A percentile compares a stretch with the other conserved stretches of the same genome.
phyloP scores from a whole-genome alignment of 2,329 filamentous ascomycete species.

The Acarospora socialis region DNA sequence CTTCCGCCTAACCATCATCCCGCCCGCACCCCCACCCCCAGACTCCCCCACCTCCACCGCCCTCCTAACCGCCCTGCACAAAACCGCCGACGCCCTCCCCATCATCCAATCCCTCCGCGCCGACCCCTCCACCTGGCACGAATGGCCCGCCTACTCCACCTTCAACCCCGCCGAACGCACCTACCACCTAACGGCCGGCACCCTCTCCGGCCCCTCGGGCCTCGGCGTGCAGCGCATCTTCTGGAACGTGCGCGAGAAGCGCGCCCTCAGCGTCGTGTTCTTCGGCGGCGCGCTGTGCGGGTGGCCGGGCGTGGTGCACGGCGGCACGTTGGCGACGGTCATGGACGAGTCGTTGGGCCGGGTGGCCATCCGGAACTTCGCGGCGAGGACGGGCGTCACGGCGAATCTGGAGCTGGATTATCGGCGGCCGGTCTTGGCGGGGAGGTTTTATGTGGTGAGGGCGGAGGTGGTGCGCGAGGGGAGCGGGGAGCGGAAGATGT shows the following conservation, averaged over 20 bases:
- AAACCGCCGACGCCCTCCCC: conserved; percentile 32
- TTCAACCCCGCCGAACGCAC: no score
- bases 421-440: conserved; percentile 43
- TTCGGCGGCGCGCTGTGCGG: conserved; percentile 51
- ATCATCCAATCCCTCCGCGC: conserved; percentile 33
- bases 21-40: conserved; percentile 28
- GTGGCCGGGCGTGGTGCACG: conserved; percentile 60
- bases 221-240: conserved; percentile 44
- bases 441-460: conserved; percentile 50
- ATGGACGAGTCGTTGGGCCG: conserved; percentile 57
- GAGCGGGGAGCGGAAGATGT: conserved; percentile 47
- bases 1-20: conserved; percentile 28
- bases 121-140: conserved; percentile 21
- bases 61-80: conserved; percentile 28
- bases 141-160: conserved; percentile 1
- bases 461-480: conserved; percentile 36
- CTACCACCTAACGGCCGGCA: no score
- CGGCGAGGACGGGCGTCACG: conserved; percentile 37
- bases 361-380: conserved; percentile 39
- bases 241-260: conserved; percentile 43
- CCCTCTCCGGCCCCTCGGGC: no score
- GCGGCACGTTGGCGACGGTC: conserved; percentile 53
- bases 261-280: conserved; percentile 50
- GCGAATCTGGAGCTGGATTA: conserved; percentile 48
- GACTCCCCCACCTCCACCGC: conserved; percentile 29